These are phyloP conservation scores for Verticillium zaregamsianum DNA, from an alignment of 2,329 filamentous ascomycete species.

Conservation along the genomic window DNA sequence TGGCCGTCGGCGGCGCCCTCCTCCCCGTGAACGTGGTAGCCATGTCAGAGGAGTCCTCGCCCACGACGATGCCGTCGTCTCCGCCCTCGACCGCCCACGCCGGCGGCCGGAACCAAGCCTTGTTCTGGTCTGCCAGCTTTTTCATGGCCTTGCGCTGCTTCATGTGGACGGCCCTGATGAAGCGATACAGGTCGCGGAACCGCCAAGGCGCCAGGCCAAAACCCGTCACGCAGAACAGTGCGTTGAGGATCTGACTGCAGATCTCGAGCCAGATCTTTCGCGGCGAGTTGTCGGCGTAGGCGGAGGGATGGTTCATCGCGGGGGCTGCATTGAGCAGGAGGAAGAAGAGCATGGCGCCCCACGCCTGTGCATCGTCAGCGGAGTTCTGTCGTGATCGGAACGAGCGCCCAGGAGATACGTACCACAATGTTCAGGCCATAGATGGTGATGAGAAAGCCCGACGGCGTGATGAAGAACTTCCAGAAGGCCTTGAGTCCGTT, in stretches of 20 bases:
- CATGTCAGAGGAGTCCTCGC: slow-evolving; percentile 5
- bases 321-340: slow-evolving; percentile 19
- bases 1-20: slow-evolving; percentile 15
- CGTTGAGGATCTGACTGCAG: slow-evolving; percentile 11
- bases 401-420: neutral
- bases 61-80: neutral
- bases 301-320: slow-evolving; percentile 14
- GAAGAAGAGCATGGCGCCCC: slow-evolving; percentile 25
- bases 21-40: slow-evolving; percentile 14
- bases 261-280: slow-evolving; percentile 11
- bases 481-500: slow-evolving; percentile 21
- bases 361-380: slow-evolving; percentile 10
- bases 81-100: slow-evolving; percentile 13
- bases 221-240: slow-evolving; percentile 29
- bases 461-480: slow-evolving; percentile 22
- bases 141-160: slow-evolving; percentile 15
- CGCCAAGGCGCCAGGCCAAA: slow-evolving; percentile 75
- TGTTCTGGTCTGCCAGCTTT: slow-evolving; percentile 16
- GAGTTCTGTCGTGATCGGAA: neutral
- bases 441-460: slow-evolving; percentile 22
- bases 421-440: slow-evolving; percentile 25
- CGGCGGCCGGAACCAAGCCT: slow-evolving; percentile 21
- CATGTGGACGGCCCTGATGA: slow-evolving; percentile 13
- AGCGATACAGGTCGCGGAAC: slow-evolving; percentile 15
- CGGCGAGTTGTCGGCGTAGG: slow-evolving; percentile 77